phyloP scores from a whole-genome alignment of 1,284 basidiomycete species.

The Ustanciosporium gigantosporum region DNA sequence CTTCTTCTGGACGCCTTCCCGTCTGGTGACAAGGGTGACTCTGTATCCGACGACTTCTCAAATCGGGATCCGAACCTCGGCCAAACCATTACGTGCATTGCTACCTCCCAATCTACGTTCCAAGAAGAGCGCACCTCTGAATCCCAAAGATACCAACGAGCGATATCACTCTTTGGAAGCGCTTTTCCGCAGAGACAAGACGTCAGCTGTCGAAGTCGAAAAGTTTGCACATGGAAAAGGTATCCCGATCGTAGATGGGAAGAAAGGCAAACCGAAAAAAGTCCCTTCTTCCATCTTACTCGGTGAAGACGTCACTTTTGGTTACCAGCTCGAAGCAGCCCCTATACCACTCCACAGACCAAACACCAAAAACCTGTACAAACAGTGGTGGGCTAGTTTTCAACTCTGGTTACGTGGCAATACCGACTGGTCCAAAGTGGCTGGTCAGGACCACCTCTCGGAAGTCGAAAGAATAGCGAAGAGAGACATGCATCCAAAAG shows the following conservation, averaged over 20 bases:
- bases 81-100: constrained; percentile 16
- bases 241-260: constrained; percentile 10
- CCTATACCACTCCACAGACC: constrained; percentile 20
- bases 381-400: constrained; percentile 30
- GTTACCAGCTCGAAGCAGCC: constrained; percentile 39
- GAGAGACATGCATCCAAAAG: constrained; percentile 16
- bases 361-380: constrained; percentile 33
- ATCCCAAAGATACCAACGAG: constrained; percentile 17
- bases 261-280: constrained; percentile 8
- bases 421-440: constrained; percentile 27
- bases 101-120: constrained; percentile 20
- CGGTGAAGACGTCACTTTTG: constrained; percentile 23
- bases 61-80: constrained; percentile 21
- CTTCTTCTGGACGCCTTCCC: constrained; percentile 37
- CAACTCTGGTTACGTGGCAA: constrained; percentile 31
- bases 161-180: constrained; percentile 20
- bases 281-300: constrained; percentile 32
- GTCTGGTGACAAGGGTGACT: constrained; percentile 37
- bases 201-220: constrained; percentile 29
- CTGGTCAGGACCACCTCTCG: constrained; percentile 6
- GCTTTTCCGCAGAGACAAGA: constrained; percentile 22
- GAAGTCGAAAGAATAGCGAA: constrained; percentile 10
- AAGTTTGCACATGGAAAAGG: constrained; percentile 22
- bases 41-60: constrained; percentile 31
- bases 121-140: constrained; percentile 12